These are phyloP conservation scores for Diaporthe vaccinii DNA, from an alignment of 2,329 filamentous ascomycete genomes.

Conservation along the genomic window DNA sequence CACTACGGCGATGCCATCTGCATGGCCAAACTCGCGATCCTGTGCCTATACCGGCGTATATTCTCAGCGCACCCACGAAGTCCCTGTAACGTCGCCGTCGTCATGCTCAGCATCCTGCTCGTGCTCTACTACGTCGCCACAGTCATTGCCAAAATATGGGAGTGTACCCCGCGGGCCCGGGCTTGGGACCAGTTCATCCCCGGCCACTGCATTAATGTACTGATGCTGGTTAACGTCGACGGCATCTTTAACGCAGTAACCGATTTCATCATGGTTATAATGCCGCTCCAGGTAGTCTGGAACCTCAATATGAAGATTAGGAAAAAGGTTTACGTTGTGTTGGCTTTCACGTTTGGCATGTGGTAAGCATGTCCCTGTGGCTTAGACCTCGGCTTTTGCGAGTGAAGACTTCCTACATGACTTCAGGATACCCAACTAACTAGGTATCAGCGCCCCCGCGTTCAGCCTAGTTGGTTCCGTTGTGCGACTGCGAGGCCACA, in stretches of 20 bases:
- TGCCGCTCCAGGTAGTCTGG: conserved; percentile 21
- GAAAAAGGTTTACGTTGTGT: conserved; percentile 8
- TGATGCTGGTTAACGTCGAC: conserved; percentile 26
- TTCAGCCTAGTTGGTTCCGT: conserved; percentile 22
- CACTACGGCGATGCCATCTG: conserved; percentile 33
- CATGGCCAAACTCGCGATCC: conserved; percentile 21
- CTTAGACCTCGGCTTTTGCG: neutral
- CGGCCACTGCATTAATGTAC: neutral
- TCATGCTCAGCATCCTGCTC: conserved; percentile 5
- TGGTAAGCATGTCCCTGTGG: neutral
- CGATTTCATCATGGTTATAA: conserved; percentile 19
- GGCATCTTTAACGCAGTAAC: conserved; percentile 18
- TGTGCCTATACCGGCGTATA: conserved; percentile 3
- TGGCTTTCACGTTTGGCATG: conserved; percentile 24
- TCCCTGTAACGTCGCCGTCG: conserved; percentile 1
- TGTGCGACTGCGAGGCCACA: conserved; percentile 1
- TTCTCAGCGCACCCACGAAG: conserved; percentile 17
- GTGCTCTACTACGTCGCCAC: conserved; percentile 26
- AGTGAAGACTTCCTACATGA: neutral
- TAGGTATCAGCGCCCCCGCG: neutral
- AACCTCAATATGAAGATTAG: conserved; percentile 4
- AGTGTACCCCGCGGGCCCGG: neutral
- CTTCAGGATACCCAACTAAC: neutral
- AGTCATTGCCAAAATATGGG: conserved; percentile 20
- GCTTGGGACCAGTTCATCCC: conserved; percentile 6